Evolutionary conservation across 2,329 filamentous ascomycete species (phyloP).

Genomic region (Colletotrichum scovillei): DNA sequence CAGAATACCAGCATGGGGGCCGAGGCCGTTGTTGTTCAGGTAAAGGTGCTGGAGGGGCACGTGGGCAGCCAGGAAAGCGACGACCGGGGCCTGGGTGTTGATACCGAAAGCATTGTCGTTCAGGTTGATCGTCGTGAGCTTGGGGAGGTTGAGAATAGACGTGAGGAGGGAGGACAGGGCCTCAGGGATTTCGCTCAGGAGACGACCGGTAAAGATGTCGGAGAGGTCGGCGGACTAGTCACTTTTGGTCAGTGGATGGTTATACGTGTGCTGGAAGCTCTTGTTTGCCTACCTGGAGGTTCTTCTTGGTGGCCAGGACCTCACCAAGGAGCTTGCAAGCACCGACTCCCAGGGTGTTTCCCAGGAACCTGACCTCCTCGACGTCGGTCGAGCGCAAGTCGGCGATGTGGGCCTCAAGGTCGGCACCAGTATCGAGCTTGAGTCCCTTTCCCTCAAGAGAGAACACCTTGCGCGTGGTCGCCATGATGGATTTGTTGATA

Average conservation of each 20-base stretch:
- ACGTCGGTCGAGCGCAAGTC: constrained; percentile 79
- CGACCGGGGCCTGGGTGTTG: constrained; percentile 92
- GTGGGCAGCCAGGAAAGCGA: constrained; percentile 90
- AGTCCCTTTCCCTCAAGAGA: constrained; percentile 91
- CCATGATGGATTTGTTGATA: constrained; percentile 24
- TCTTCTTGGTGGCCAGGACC: constrained; percentile 86
- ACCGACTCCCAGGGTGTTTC: constrained; percentile 92
- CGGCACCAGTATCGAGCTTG: constrained; percentile 89
- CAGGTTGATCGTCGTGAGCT: constrained; percentile 91
- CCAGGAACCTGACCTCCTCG: constrained; percentile 86
- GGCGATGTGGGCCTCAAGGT: constrained; percentile 87
- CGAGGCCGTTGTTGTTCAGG: constrained; percentile 98
- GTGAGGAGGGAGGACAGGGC: constrained; percentile 88
- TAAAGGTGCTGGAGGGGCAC: constrained; percentile 92
- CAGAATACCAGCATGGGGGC: constrained; percentile 88
- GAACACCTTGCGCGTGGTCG: constrained; percentile 71
- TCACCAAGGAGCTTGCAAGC: constrained; percentile 88
- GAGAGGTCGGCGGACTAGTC: constrained; percentile 83
- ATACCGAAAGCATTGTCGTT: constrained; percentile 98
- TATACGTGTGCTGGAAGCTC: background rate
- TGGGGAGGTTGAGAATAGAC: constrained; percentile 85
- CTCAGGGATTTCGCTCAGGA: constrained; percentile 92
- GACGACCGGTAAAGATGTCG: constrained; percentile 96
- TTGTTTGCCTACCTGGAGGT: constrained; percentile 70
- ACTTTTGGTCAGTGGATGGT: constrained; percentile 4